phyloP scores from a whole-genome alignment of 1,139 yeast species.

The Kurtzmaniella natalensis region DNA sequence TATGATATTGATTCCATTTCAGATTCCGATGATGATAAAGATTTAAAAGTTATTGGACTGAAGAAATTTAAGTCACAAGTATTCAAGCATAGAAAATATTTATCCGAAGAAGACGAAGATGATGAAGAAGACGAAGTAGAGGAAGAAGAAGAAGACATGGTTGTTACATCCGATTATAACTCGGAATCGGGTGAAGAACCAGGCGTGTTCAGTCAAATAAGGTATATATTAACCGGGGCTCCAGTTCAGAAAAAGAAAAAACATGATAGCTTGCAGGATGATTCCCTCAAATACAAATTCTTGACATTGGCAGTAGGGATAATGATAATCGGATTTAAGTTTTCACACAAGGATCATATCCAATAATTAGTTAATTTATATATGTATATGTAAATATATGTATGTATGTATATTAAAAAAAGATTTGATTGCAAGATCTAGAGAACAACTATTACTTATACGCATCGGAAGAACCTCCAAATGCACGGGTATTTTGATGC shows the following conservation, averaged over 20 bases:
- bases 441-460: too few relatives aligned
- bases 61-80: slow-evolving; percentile 39
- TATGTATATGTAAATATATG: too few relatives aligned
- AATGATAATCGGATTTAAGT: slow-evolving; percentile 37
- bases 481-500: too few relatives aligned
- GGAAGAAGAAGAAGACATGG: slow-evolving; percentile 13
- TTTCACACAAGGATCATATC: slow-evolving; percentile 20
- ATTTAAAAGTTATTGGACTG: slow-evolving; percentile 11
- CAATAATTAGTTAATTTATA: neutral
- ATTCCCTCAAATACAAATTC: slow-evolving; percentile 40
- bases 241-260: slow-evolving; percentile 12
- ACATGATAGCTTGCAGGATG: slow-evolving; percentile 19
- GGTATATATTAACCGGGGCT: slow-evolving; percentile 24
- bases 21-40: slow-evolving; percentile 13
- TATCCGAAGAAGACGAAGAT: slow-evolving; percentile 14
- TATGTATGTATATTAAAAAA: too few relatives aligned
- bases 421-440: too few relatives aligned
- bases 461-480: too few relatives aligned
- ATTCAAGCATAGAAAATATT: slow-evolving; percentile 16
- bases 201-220: slow-evolving; percentile 34
- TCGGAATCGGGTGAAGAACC: slow-evolving; percentile 15
- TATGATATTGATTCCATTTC: slow-evolving; percentile 8
- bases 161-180: slow-evolving; percentile 9
- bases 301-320: slow-evolving; percentile 43
- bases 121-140: slow-evolving; percentile 13